Evolutionary conservation across 495 filamentous ascomycete genomes (phyloP).

Genomic region (Penicillium manginii): DNA sequence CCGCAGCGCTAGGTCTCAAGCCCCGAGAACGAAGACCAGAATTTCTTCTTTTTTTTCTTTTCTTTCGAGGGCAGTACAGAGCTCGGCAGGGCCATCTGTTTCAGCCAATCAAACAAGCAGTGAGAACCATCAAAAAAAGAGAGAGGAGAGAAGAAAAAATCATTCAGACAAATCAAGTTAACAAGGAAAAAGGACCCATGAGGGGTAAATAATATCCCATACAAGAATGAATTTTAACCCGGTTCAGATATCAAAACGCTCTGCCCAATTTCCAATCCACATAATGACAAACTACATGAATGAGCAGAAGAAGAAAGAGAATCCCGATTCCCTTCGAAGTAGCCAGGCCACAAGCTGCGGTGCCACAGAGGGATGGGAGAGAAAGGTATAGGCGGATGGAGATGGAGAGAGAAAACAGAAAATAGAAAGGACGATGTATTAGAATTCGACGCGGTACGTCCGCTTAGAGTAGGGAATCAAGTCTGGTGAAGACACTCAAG

Average conservation of each 20-base stretch:
- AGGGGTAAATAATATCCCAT: constrained; percentile 25
- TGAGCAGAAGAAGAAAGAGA: constrained; percentile 30
- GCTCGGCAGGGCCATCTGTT: neutral
- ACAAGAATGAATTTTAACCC: constrained; percentile 38
- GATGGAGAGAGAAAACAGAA: constrained; percentile 18
- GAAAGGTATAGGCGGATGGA: constrained; percentile 18
- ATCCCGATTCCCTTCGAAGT: constrained; percentile 11
- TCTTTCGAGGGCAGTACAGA: neutral
- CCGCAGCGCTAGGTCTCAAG: neutral
- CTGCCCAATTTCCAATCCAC: constrained; percentile 37
- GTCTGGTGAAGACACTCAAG: constrained; percentile 92
- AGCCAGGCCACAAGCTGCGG: constrained; percentile 5
- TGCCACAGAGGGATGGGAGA: constrained; percentile 12
- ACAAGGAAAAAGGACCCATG: constrained; percentile 15
- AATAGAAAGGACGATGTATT: constrained; percentile 30
- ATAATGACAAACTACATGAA: constrained; percentile 44
- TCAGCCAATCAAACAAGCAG: neutral
- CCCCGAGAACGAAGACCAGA: neutral
- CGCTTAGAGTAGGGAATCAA: constrained; percentile 86
- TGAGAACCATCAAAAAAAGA: neutral
- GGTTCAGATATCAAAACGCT: constrained; percentile 31
- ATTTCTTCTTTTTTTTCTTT: neutral
- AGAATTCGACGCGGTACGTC: constrained; percentile 24
- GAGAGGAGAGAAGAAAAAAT: constrained; percentile 10
- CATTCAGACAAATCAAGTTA: constrained; percentile 2